phyloP scores from a whole-genome alignment of 257 asterid species.

The Linderniella brevidens region DNA sequence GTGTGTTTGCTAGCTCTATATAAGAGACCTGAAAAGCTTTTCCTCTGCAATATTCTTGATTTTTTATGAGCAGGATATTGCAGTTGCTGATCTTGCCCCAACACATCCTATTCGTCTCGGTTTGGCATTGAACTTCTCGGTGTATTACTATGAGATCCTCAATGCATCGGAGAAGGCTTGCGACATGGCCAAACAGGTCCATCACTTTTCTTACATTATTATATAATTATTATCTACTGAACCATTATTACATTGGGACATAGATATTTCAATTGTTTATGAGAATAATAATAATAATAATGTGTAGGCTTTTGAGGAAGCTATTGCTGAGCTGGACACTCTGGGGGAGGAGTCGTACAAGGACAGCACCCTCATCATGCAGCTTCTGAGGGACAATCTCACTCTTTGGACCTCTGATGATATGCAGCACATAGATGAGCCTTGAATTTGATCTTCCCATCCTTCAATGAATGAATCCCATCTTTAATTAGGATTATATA shows the following conservation, averaged over 20 bases:
- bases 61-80: conserved; percentile 30
- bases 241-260: background rate
- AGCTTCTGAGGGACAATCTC: conserved; percentile 61
- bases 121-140: conserved; percentile 51
- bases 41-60: conserved; percentile 5
- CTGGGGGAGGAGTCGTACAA: conserved; percentile 63
- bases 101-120: conserved; percentile 59
- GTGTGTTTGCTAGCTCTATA: too few species aligned
- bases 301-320: conserved; percentile 62
- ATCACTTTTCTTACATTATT: background rate
- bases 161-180: conserved; percentile 55
- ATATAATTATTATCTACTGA: background rate
- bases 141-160: conserved; percentile 46
- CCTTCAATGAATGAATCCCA: too few species aligned
- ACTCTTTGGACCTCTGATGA: conserved; percentile 73
- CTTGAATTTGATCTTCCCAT: too few species aligned
- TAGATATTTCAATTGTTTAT: background rate
- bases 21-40: too few species aligned
- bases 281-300: too few species aligned
- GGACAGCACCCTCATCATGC: conserved; percentile 70
- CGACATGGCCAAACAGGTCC: conserved; percentile 61
- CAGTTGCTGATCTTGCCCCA: conserved; percentile 49
- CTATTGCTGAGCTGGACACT: conserved; percentile 59
- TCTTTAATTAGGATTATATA: too few species aligned
- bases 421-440: conserved; percentile 20